phyloP scores from a whole-genome alignment of 495 filamentous ascomycete species.

The Lentithecium fluviatile region DNA sequence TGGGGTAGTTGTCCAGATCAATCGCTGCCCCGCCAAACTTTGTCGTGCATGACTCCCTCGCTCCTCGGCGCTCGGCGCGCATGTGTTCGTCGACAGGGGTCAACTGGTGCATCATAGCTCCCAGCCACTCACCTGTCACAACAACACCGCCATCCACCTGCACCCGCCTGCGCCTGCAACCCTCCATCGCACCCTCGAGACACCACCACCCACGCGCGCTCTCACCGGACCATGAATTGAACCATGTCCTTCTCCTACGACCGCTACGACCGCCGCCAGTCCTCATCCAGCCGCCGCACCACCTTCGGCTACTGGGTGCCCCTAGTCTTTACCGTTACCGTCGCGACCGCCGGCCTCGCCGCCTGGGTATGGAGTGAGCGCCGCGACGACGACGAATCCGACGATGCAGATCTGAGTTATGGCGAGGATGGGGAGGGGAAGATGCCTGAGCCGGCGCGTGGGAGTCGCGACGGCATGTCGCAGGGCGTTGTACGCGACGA shows the following conservation, averaged over 20 bases:
- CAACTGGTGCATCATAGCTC: slow-evolving; percentile 12
- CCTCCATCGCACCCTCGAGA: slow-evolving; percentile 13
- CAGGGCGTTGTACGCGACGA: slow-evolving; percentile 49
- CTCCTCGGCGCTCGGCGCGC: slow-evolving; percentile 6
- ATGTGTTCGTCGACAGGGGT: slow-evolving; percentile 2
- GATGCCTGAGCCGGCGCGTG: slow-evolving; percentile 38
- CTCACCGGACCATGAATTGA: slow-evolving; percentile 28
- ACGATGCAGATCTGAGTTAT: slow-evolving; percentile 38
- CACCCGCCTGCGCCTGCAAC: slow-evolving; percentile 17
- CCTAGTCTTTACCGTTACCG: slow-evolving; percentile 75
- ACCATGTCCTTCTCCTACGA: slow-evolving; percentile 79
- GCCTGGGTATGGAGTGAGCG: slow-evolving; percentile 94
- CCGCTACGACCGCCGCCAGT: slow-evolving; percentile 60
- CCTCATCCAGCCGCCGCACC: slow-evolving; percentile 60
- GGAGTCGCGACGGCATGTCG: slow-evolving; percentile 33
- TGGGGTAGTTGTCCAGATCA: not conserved
- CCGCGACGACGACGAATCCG: slow-evolving; percentile 65
- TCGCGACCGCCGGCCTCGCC: slow-evolving; percentile 77
- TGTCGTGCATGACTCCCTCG: slow-evolving; percentile 18
- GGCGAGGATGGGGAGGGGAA: slow-evolving; percentile 28
- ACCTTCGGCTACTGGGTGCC: slow-evolving; percentile 83
- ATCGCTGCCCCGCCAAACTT: slow-evolving; percentile 25
- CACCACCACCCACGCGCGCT: slow-evolving; percentile 32
- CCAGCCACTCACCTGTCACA: slow-evolving; percentile 18
- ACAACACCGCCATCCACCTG: not conserved